Evolutionary conservation across 345 rosid species (phyloP).

Genomic region (Lagerstroemia speciosa): DNA sequence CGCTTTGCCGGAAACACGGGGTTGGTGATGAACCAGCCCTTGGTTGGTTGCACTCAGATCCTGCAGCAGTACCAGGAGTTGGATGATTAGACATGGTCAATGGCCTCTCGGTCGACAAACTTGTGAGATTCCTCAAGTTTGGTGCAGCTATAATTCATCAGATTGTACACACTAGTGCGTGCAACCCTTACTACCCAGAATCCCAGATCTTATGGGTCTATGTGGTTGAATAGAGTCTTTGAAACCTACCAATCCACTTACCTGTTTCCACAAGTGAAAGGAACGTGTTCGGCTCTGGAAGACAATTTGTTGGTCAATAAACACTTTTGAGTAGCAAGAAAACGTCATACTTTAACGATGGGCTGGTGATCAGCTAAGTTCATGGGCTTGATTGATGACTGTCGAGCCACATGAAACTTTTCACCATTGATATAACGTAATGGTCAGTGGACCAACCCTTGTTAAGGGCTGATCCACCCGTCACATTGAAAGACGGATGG

Average conservation of each 20-base stretch:
- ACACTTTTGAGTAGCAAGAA: too few relatives aligned
- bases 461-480: too few relatives aligned
- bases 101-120: background rate
- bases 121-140: background rate
- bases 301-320: too few relatives aligned
- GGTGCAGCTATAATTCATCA: background rate
- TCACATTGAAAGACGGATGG: too few relatives aligned
- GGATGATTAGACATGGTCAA: slow-evolving; percentile 3
- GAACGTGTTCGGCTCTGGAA: too few relatives aligned
- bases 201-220: background rate
- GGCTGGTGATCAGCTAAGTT: too few relatives aligned
- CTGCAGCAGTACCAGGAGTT: slow-evolving; percentile 56
- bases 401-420: too few relatives aligned
- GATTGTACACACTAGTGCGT: background rate
- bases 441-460: too few relatives aligned
- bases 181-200: background rate
- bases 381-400: too few relatives aligned
- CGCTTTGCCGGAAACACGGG: slow-evolving; percentile 67
- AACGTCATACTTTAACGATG: too few relatives aligned
- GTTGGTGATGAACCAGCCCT: slow-evolving; percentile 34
- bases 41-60: slow-evolving; percentile 52
- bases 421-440: too few relatives aligned
- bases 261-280: background rate
- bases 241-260: background rate
- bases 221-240: background rate